A percentile compares a stretch with the other conserved stretches of the same genome.
Conservation (phyloP, 1,284 basidiomycete genomes). For the Apiotrichum brassicae region DNA sequence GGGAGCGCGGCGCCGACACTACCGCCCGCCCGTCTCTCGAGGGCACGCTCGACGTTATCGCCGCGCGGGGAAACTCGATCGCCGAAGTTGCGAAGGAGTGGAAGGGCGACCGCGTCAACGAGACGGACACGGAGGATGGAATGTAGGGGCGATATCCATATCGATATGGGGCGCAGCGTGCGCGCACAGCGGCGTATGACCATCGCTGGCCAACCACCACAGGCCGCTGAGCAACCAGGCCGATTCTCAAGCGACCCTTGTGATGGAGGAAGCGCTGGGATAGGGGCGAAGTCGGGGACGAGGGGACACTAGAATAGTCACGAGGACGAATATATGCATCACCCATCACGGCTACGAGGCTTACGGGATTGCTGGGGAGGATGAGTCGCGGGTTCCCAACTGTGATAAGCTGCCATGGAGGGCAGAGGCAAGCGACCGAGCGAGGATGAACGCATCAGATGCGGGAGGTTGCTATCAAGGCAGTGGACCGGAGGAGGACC, state of each 20-base stretch:
- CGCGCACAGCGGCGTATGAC: neutral
- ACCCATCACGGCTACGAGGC: constrained; percentile 1
- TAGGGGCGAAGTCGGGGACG: neutral
- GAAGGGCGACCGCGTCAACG: constrained; percentile 20
- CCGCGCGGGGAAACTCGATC: constrained; percentile 25
- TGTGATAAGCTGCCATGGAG: no score
- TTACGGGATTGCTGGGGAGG: no score
- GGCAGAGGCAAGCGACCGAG: no score
- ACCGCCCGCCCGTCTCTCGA: constrained; percentile 29
- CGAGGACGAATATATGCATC: constrained; percentile 1
- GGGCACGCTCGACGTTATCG: constrained; percentile 33
- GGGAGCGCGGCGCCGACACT: constrained; percentile 27
- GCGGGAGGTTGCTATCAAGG: no score
- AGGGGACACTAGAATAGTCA: neutral
- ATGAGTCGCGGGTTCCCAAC: no score
- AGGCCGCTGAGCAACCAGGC: no score
- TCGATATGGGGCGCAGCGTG: no score
- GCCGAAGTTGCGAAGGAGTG: constrained; percentile 26
- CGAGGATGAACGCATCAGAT: no score
- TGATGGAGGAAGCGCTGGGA: no score
- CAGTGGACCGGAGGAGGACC: no score
- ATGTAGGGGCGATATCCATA: neutral
- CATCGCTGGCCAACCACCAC: neutral
- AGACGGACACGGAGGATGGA: constrained; percentile 14
- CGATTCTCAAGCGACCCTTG: no score